Conservation (phyloP, 768 basidiomycete genomes). For the Mycena albidolilacea region DNA sequence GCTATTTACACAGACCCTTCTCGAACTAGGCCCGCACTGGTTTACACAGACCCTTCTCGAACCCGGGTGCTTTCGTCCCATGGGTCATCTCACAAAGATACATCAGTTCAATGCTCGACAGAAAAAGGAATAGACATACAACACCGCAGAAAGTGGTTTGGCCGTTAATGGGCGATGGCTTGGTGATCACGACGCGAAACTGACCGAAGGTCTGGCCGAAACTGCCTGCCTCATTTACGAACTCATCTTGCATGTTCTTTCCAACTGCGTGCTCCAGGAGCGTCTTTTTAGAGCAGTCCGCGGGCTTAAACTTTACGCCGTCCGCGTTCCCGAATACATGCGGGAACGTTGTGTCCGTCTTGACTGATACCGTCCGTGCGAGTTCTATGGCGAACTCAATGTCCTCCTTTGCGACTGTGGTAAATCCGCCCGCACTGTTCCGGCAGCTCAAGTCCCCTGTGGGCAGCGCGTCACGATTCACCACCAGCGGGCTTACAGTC, state of each 20-base stretch:
- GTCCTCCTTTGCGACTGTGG: background rate
- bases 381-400: background rate
- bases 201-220: background rate
- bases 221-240: background rate
- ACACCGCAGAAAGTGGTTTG: constrained; percentile 7
- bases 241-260: background rate
- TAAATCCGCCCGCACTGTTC: too few relatives aligned
- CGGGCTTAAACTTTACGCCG: background rate
- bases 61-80: background rate
- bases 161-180: background rate
- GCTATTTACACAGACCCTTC: background rate
- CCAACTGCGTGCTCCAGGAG: constrained; percentile 1
- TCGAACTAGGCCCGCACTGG: background rate
- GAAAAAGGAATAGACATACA: background rate
- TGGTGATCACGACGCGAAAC: constrained; percentile 1
- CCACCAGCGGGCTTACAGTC: background rate
- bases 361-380: background rate
- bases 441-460: too few relatives aligned
- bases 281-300: background rate
- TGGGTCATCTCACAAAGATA: background rate
- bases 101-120: background rate
- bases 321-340: background rate
- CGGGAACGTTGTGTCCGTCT: background rate
- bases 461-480: too few relatives aligned
- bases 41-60: background rate